Evolutionary conservation across 148 eudicot genomes (phyloP), one percentile per base, ranked within the genome.

Genomic region (Rhododendron molle): DNA sequence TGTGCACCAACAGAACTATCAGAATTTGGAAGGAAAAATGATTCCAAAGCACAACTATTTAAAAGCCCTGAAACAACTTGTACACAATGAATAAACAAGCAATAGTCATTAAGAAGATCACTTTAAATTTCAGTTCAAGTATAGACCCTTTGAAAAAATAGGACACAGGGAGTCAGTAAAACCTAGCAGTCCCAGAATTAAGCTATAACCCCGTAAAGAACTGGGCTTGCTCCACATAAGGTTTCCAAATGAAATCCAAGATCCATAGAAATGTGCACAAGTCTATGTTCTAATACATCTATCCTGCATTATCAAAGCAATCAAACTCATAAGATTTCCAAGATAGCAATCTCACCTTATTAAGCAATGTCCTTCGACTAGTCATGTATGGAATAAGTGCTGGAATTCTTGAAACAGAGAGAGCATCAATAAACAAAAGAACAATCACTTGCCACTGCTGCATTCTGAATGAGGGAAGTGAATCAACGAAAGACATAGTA

Each of bases 401-500:
- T 85, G 98, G 98, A 85, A 97, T 91, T 87, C 93, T 93, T 69
- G 92, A 90, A 78, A 95, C 94, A 44, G 99, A 93, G 60, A 97
- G 95, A 86, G 99, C 98, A 87, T 97, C 98, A 78, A 97, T 83
- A 85, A 94, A 94, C 89, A 95, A 86, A 84, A 95, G 95, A 85
- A 88, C 91, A 81, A 95, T 89, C 67, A 95, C 92, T 87, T 97
- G 96, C 99, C 99, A 97, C 87, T 95, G 98, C 89, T 92, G 94
- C 88, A 89, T 86, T 85, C 94, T 92, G 83, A 97, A 92, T 60
- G 95, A 88, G 78, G 99, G 99, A 85, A 97, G 93, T 85, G 98
- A 89, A 83, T 97, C 99, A 83, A 91, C 54, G 86, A 97, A 95
- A 26, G 99, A 95, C 99, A 97, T 94, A 36, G 99, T 97, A 43